Evolutionary conservation across 805 yeast genomes (phyloP).

Genomic region (Myxozyma kluyveri): DNA sequence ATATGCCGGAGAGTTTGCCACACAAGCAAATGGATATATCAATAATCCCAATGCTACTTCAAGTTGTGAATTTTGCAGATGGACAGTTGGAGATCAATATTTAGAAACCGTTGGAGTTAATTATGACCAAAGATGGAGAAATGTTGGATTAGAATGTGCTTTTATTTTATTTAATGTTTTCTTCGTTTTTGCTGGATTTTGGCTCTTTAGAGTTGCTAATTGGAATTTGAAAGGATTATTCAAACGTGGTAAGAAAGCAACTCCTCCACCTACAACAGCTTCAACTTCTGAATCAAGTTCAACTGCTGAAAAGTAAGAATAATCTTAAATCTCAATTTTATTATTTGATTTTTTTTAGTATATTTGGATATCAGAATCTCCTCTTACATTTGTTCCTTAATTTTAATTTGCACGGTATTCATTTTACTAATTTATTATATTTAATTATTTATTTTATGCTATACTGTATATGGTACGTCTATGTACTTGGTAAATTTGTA

Average conservation of each 20-base stretch:
- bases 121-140: slow-evolving; percentile 61
- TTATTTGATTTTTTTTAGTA: too few species aligned
- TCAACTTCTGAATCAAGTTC: not conserved
- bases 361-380: too few species aligned
- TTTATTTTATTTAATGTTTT: slow-evolving; percentile 44
- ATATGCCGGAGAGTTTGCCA: slow-evolving; percentile 49
- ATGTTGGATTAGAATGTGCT: slow-evolving; percentile 55
- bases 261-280: not conserved
- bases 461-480: too few species aligned
- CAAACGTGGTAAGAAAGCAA: slow-evolving; percentile 1
- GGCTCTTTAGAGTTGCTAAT: slow-evolving; percentile 12
- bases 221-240: slow-evolving; percentile 19
- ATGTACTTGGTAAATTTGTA: too few species aligned
- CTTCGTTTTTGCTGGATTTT: slow-evolving; percentile 20
- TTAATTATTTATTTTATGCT: too few species aligned
- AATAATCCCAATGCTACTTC: slow-evolving; percentile 33
- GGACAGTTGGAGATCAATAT: slow-evolving; percentile 22
- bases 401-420: too few species aligned
- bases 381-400: too few species aligned
- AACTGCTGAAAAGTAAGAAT: too few species aligned
- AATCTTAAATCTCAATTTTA: too few species aligned
- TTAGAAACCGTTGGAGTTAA: slow-evolving; percentile 40
- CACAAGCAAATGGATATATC: slow-evolving; percentile 36
- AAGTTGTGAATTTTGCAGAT: slow-evolving; percentile 26
- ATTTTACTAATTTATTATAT: too few species aligned